Evolutionary conservation across 805 yeast genomes (phyloP).

Genomic region (Cyberlindnera subsufficiens): DNA sequence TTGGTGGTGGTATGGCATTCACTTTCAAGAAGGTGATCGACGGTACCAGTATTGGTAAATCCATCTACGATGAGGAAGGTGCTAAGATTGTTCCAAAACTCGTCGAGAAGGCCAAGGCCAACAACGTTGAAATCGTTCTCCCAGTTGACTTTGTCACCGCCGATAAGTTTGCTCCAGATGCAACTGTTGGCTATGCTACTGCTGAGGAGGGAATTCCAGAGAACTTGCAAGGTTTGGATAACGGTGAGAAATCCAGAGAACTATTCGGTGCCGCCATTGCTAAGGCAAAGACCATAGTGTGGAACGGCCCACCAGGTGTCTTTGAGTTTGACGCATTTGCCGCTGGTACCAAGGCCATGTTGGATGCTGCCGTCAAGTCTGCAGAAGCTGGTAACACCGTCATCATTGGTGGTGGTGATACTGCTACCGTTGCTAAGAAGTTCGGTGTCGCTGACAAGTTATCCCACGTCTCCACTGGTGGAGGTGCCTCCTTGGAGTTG

Average conservation of each 20-base stretch:
- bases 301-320: conserved; percentile 99
- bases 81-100: conserved; percentile 91
- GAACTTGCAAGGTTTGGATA: conserved; percentile 92
- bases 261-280: conserved; percentile 79
- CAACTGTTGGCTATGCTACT: conserved; percentile 77
- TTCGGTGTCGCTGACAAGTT: conserved; percentile 94
- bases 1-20: conserved; percentile 99
- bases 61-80: conserved; percentile 90
- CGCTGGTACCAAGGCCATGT: conserved; percentile 83
- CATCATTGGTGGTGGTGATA: conserved; percentile 97
- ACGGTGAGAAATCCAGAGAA: conserved; percentile 84
- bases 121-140: conserved; percentile 86
- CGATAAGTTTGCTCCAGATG: conserved; percentile 90
- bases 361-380: conserved; percentile 83
- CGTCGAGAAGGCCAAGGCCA: conserved; percentile 93
- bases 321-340: conserved; percentile 94
- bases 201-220: conserved; percentile 92
- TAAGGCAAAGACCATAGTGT: conserved; percentile 94
- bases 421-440: conserved; percentile 99
- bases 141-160: conserved; percentile 97
- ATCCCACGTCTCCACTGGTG: conserved; percentile 98
- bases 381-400: conserved; percentile 88
- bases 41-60: conserved; percentile 82
- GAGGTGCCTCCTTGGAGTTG: conserved; percentile 98
- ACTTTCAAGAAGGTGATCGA: conserved; percentile 94